These are phyloP conservation scores for Limnomonas spitsbergensis DNA, from an alignment of 139 green algal species.

Conservation along the genomic window DNA sequence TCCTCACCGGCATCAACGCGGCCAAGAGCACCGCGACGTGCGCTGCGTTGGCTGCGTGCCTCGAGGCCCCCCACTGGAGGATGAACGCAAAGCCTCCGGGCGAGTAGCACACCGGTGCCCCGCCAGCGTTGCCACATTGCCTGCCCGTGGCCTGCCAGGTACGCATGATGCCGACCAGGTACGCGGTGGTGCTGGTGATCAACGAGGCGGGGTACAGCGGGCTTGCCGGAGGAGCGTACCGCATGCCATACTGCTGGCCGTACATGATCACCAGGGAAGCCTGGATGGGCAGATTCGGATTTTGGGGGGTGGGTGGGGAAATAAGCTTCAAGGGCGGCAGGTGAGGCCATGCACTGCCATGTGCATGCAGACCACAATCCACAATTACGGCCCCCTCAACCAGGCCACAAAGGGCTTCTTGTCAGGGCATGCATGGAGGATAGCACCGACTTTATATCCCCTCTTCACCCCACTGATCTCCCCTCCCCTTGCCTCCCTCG, in stretches of 20 bases:
- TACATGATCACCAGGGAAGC: background rate
- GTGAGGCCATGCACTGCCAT: too few species aligned
- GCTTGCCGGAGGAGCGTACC: too few species aligned
- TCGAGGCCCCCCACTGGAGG: background rate
- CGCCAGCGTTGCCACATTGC: background rate
- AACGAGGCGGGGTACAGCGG: background rate
- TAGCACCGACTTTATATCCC: too few species aligned
- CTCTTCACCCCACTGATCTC: too few species aligned
- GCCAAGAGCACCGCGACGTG: background rate
- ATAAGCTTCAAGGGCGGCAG: too few species aligned
- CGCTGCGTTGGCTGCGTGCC: background rate
- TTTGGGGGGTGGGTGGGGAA: too few species aligned
- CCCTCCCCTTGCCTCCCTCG: too few species aligned
- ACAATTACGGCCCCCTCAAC: too few species aligned
- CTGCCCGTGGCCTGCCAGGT: background rate
- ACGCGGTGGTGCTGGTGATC: background rate
- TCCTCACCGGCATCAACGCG: background rate
- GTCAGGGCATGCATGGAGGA: too few species aligned
- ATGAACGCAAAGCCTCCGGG: background rate
- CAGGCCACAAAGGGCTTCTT: too few species aligned
- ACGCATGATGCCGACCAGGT: background rate
- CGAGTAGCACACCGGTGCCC: background rate
- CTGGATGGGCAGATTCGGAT: too few species aligned
- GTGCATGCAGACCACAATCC: too few species aligned
- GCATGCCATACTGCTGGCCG: background rate